Evolutionary conservation across 352 stramenopile genomes (phyloP).

Genomic region (Plasmopara viticola): DNA sequence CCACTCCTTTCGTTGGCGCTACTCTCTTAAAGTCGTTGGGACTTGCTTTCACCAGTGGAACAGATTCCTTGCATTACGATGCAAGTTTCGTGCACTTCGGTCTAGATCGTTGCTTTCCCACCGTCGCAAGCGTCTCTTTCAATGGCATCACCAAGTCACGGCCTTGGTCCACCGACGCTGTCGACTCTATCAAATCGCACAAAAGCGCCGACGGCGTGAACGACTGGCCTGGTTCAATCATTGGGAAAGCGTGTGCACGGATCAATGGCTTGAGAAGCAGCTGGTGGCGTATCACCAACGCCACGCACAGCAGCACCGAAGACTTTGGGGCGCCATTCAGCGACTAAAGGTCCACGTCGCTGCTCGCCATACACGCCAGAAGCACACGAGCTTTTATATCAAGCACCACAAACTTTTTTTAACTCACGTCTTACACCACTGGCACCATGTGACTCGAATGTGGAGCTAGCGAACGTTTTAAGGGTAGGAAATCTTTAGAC

Average conservation of each 20-base stretch:
- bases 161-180: not conserved
- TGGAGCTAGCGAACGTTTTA: not conserved
- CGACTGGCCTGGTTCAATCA: slow-evolving; percentile 25
- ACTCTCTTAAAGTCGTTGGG: slow-evolving; percentile 17
- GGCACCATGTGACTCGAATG: slow-evolving; percentile 1
- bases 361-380: slow-evolving; percentile 11
- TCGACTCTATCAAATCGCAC: slow-evolving; percentile 8
- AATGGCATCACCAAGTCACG: slow-evolving; percentile 12
- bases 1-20: slow-evolving; percentile 16
- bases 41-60: slow-evolving; percentile 27
- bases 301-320: slow-evolving; percentile 11
- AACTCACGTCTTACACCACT: not conserved
- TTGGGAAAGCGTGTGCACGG: slow-evolving; percentile 50
- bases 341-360: slow-evolving; percentile 16
- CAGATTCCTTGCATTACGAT: slow-evolving; percentile 16
- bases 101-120: slow-evolving; percentile 4
- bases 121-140: slow-evolving; percentile 13
- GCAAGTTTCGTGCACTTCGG: slow-evolving; percentile 14
- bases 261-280: slow-evolving; percentile 29
- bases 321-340: slow-evolving; percentile 4
- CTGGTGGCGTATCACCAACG: slow-evolving; percentile 27
- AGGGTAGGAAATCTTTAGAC: not conserved
- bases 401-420: slow-evolving; percentile 9
- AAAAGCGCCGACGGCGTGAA: slow-evolving; percentile 4
- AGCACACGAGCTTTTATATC: slow-evolving; percentile 7